Percentiles rank a stretch among this genome's conserved stretches.
phyloP scores from a whole-genome alignment of 192 early-diverging fungal genomes.

The Coemansia aciculifera region DNA sequence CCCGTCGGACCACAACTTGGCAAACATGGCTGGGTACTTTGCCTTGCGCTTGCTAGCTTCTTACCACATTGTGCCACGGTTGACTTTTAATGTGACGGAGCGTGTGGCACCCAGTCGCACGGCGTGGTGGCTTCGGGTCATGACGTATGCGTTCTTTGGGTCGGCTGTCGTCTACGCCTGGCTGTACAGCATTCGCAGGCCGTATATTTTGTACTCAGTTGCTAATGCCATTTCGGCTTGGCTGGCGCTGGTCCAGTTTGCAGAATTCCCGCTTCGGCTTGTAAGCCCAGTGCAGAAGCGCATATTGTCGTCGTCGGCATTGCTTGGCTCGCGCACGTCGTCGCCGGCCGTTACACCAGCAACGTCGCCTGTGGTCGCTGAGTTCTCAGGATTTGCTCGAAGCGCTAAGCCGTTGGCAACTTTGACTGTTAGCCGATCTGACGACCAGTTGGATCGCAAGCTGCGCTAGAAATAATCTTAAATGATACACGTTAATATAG shows the following conservation, averaged over 20 bases:
- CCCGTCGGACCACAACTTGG: conserved; percentile 67
- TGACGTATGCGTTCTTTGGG: conserved; percentile 49
- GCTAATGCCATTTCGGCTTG: conserved; percentile 51
- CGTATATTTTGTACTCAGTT: conserved; percentile 60
- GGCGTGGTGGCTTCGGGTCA: conserved; percentile 15
- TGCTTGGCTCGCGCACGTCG: conserved; percentile 3
- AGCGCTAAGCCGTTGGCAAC: background rate
- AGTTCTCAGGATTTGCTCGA: conserved; percentile 5
- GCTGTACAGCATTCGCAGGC: conserved; percentile 61
- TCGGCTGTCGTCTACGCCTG: conserved; percentile 53
- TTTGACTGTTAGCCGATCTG: background rate
- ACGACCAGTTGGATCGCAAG: conserved; percentile 17
- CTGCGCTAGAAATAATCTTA: background rate
- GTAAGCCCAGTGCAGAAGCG: background rate
- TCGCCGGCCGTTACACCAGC: conserved; percentile 6
- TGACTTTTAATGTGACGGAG: conserved; percentile 10
- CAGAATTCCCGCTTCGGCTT: conserved; percentile 18
- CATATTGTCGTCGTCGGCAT: background rate
- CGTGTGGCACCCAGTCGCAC: conserved; percentile 14
- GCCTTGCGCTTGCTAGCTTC: conserved; percentile 34
- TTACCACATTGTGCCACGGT: conserved; percentile 29
- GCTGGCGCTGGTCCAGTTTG: conserved; percentile 43
- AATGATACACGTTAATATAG: background rate
- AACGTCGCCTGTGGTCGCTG: background rate
- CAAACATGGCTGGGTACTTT: conserved; percentile 47